phyloP scores from a whole-genome alignment of 768 basidiomycete species.

The Mrakia hoshinonis region DNA sequence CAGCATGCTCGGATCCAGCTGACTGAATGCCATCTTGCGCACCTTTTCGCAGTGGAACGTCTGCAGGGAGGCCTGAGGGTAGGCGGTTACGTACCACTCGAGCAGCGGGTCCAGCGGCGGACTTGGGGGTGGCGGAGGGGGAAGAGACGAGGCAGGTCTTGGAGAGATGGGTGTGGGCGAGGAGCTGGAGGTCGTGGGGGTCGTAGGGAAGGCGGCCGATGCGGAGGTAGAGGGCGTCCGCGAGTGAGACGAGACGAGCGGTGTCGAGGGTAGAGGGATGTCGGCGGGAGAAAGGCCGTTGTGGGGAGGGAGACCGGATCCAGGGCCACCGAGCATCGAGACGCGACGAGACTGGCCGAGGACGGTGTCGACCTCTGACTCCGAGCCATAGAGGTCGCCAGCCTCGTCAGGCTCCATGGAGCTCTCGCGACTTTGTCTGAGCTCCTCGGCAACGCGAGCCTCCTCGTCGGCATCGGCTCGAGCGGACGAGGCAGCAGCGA shows the following conservation, averaged over 20 bases:
- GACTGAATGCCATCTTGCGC: slow-evolving; percentile 83
- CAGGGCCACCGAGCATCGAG: neutral
- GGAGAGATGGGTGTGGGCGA: neutral
- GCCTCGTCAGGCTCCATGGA: slow-evolving; percentile 51
- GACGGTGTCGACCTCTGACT: slow-evolving; percentile 8
- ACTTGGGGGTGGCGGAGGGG: neutral
- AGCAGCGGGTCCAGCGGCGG: slow-evolving; percentile 34
- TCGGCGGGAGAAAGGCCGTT: neutral
- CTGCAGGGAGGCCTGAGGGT: slow-evolving; percentile 60
- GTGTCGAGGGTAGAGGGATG: neutral
- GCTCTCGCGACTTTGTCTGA: slow-evolving; percentile 37
- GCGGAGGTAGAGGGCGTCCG: neutral
- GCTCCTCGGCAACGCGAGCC: neutral
- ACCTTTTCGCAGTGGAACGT: slow-evolving; percentile 97
- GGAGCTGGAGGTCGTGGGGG: neutral
- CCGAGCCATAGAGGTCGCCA: neutral
- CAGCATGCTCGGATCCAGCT: slow-evolving; percentile 93
- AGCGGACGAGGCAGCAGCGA: neutral
- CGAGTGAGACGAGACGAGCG: neutral
- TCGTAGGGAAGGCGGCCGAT: neutral
- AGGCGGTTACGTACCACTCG: slow-evolving; percentile 58
- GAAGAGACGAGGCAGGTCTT: neutral
- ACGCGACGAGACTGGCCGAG: neutral
- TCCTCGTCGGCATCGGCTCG: neutral
- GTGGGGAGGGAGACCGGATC: too few relatives aligned